Percentiles rank a stretch among this genome's conserved stretches.
Evolutionary conservation across 352 stramenopile species (phyloP).

Genomic region (Phytophthora megakarya): DNA sequence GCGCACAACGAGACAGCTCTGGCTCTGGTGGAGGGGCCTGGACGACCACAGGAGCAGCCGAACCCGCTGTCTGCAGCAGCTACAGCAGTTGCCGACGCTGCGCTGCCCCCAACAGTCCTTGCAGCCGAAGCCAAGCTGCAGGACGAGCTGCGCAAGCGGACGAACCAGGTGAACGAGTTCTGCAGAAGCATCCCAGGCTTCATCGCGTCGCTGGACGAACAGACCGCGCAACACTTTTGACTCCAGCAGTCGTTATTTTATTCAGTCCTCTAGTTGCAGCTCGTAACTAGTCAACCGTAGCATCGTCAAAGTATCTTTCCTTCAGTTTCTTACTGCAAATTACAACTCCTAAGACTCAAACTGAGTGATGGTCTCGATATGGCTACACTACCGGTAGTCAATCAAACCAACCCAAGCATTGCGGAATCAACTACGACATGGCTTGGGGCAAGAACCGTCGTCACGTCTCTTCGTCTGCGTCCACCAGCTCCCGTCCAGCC

Average conservation of each 20-base stretch:
- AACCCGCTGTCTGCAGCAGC: background rate
- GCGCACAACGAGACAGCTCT: background rate
- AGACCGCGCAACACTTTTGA: conserved; percentile 22
- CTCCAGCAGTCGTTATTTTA: conserved; percentile 23
- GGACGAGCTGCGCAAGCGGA: conserved; percentile 36
- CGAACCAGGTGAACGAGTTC: conserved; percentile 37
- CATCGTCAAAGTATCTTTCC: no score
- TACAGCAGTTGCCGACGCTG: conserved; percentile 12
- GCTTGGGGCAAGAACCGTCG: conserved; percentile 26
- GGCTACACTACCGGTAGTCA: no score
- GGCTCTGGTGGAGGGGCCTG: conserved; percentile 7
- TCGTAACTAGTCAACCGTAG: no score
- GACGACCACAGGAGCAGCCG: conserved; percentile 3
- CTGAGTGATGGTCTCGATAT: no score
- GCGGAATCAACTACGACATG: conserved; percentile 21
- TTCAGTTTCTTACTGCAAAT: no score
- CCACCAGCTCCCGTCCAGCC: background rate
- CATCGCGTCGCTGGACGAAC: conserved; percentile 33
- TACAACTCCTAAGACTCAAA: no score
- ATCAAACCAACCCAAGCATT: no score
- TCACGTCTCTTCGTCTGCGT: background rate
- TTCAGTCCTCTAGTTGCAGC: conserved; percentile 14
- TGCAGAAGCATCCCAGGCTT: conserved; percentile 37
- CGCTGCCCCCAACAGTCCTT: conserved; percentile 31
- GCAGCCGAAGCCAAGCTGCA: conserved; percentile 37